Evolutionary conservation across 345 rosid species (phyloP).

Genomic region (Theobroma cacao): DNA sequence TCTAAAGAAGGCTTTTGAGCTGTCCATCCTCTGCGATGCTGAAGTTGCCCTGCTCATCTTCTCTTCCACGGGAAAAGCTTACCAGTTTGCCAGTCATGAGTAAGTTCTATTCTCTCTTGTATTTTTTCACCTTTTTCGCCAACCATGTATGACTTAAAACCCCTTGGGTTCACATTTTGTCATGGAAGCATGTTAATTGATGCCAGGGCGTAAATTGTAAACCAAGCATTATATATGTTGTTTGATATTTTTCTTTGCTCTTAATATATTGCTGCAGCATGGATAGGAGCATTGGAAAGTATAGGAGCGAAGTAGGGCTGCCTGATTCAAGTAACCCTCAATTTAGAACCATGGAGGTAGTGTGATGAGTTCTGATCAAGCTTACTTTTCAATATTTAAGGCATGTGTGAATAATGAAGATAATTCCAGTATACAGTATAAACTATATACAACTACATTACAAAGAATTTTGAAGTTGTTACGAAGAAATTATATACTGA

Average conservation of each 20-base stretch:
- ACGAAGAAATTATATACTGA: too few species aligned
- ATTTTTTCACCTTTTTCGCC: not conserved
- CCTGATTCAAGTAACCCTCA: slow-evolving; percentile 21
- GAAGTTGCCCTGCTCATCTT: slow-evolving; percentile 52
- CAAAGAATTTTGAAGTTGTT: not conserved
- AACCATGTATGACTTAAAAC: not conserved
- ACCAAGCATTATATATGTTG: not conserved
- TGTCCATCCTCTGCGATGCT: slow-evolving; percentile 66
- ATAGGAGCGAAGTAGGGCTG: slow-evolving; percentile 38
- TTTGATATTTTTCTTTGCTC: not conserved
- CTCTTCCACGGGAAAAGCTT: slow-evolving; percentile 49
- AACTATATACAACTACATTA: not conserved
- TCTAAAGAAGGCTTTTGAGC: slow-evolving; percentile 65
- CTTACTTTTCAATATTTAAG: not conserved
- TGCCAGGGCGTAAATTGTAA: not conserved
- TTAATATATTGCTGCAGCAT: slow-evolving; percentile 25
- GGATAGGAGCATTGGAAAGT: slow-evolving; percentile 45
- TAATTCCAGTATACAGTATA: not conserved
- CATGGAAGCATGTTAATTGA: not conserved
- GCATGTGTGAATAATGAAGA: not conserved
- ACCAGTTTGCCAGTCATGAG: slow-evolving; percentile 59
- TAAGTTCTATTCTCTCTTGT: not conserved
- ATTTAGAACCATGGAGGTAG: slow-evolving; percentile 43
- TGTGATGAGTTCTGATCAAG: not conserved
- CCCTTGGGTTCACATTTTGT: not conserved